A percentile compares a stretch with the other conserved stretches of the same genome.
Conservation (phyloP, 2,329 filamentous ascomycete species). For the Penicillium sp. region DNA sequence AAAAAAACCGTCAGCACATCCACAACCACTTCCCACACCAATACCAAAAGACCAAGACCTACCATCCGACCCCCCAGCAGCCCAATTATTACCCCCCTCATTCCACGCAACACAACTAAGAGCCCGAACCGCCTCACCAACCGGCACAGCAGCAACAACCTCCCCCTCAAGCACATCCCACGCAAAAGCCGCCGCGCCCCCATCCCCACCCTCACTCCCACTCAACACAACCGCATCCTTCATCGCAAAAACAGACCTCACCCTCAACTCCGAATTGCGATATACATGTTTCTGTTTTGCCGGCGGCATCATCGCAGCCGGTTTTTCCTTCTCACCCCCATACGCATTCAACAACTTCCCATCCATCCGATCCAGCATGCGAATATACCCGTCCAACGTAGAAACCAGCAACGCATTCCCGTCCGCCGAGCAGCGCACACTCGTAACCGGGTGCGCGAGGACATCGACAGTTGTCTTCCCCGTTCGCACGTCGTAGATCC, state of each 20-base stretch:
- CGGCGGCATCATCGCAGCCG: constrained; percentile 30
- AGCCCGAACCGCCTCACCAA: constrained; percentile 40
- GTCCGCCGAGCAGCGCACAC: constrained; percentile 65
- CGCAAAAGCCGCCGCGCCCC: constrained; percentile 46
- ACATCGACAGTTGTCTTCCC: constrained; percentile 69
- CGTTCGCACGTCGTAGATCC: constrained; percentile 77
- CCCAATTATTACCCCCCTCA: constrained; percentile 41
- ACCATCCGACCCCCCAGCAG: constrained; percentile 44
- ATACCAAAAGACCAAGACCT: constrained; percentile 13
- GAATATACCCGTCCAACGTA: constrained; percentile 69
- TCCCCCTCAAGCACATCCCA: constrained; percentile 82
- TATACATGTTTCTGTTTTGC: constrained; percentile 32
- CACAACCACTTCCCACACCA: neutral
- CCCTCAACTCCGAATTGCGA: constrained; percentile 66
- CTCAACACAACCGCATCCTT: constrained; percentile 74
- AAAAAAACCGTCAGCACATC: neutral
- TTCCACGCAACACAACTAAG: constrained; percentile 48
- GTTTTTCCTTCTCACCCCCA: constrained; percentile 46
- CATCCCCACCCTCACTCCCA: constrained; percentile 64
- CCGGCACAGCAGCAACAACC: constrained; percentile 57
- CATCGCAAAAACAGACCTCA: constrained; percentile 70
- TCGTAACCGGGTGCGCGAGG: constrained; percentile 66
- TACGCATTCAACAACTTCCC: constrained; percentile 74
- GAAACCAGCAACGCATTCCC: constrained; percentile 71
- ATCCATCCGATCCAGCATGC: constrained; percentile 73